Base-by-base conservation (phyloP, 495 filamentous ascomycete genomes). In the Emericellopsis terricola region DNA sequence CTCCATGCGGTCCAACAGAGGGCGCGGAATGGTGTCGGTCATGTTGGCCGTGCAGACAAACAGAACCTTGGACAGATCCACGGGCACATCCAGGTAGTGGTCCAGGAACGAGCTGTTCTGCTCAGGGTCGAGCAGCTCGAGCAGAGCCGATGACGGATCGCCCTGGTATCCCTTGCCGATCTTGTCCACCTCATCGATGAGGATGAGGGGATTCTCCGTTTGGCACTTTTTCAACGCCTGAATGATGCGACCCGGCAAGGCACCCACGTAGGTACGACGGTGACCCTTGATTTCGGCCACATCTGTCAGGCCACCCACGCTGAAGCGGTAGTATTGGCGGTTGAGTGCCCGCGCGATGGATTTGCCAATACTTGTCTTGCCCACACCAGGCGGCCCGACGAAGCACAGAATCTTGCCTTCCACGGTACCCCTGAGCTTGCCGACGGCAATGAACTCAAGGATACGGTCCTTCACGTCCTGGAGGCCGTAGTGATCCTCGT, bases 211-310 rank as follows among this genome's bases (percentile, higher is more conserved):
- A 50, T 99, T 99, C 51, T 96, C 91, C 0, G 91, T 96, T 52
- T 96, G 85, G 55, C 89, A 94, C 53, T 96, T 96, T 72, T 99
- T 99, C 37, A 99, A 61, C 15, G 91, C 91, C 57, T 96, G 91
- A 40, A 96, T 96, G 51, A 96, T 91, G 32, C 91, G 78, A 16
- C 91, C 91, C 17, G 91, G 91, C 28, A 99, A 60, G 28, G 91
- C 91, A 37, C 91, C 91, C 34, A 99, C 87, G 47, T 99, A 99
- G 8, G 91, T 99, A 42, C 91, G 65, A 39, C 91, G 68, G 50
- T 99, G 91, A 29, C 91, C 91, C 64, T 99, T 99, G 57, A 99
- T 94, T 53, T 99, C 91, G n/a, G 91, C 89, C 42, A 96, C 91
- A 58, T 99, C 91, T 9, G 85, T 85, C 37, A 99, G 65, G 38